These are phyloP conservation scores for Chondrostereum purpureum DNA, from an alignment of 1,284 basidiomycete species.

Conservation along the genomic window DNA sequence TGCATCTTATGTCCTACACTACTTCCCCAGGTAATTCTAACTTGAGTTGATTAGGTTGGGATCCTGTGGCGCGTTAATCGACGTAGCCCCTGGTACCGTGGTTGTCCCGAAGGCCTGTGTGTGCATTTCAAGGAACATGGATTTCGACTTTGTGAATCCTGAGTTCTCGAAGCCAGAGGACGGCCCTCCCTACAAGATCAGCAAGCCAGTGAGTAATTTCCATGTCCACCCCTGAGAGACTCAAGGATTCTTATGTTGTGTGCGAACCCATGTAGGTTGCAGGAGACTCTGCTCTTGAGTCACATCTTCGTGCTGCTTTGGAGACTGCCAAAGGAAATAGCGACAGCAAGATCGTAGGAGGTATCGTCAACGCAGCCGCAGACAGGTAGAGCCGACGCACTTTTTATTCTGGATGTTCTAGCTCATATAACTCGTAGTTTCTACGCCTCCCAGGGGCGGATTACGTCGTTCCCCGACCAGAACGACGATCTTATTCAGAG, in stretches of 20 bases:
- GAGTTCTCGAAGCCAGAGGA: slow-evolving; percentile 20
- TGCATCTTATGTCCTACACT: slow-evolving; percentile 20
- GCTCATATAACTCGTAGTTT: slow-evolving; percentile 41
- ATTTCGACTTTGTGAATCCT: slow-evolving; percentile 60
- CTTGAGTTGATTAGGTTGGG: slow-evolving; percentile 50
- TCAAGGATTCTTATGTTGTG: background rate
- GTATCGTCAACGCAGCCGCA: slow-evolving; percentile 64
- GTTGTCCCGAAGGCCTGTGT: slow-evolving; percentile 67
- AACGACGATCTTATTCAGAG: slow-evolving; percentile 62
- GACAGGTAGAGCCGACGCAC: slow-evolving; percentile 63
- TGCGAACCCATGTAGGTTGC: background rate
- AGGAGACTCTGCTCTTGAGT: background rate
- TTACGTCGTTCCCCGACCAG: slow-evolving; percentile 73
- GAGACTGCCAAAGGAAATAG: slow-evolving; percentile 30
- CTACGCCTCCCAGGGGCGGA: slow-evolving; percentile 80
- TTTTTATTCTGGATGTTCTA: slow-evolving; percentile 7
- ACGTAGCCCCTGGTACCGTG: slow-evolving; percentile 67
- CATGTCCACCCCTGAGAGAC: background rate
- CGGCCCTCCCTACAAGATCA: slow-evolving; percentile 63
- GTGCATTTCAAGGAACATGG: slow-evolving; percentile 68
- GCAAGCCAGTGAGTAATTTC: slow-evolving; percentile 49
- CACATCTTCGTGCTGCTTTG: slow-evolving; percentile 23
- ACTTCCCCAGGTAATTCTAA: slow-evolving; percentile 2
- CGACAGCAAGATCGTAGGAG: slow-evolving; percentile 30
- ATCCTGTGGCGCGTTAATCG: slow-evolving; percentile 71